A percentile compares a stretch with the other conserved stretches of the same genome.
Evolutionary conservation across 1,139 yeast genomes (phyloP).

Genomic region (Yarrowia galli): DNA sequence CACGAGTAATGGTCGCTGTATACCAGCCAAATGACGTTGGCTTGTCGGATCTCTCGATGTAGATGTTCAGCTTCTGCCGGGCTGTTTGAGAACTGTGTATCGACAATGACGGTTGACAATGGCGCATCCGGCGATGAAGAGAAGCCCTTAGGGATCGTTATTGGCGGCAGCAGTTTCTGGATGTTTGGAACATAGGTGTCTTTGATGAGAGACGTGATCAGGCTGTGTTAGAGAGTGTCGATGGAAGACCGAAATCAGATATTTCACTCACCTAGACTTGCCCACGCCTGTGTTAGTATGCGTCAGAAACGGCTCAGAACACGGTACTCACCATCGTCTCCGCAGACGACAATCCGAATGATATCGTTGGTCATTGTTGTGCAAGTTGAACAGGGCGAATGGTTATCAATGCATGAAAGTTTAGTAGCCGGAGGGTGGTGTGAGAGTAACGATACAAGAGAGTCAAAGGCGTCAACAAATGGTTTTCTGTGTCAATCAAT

Average conservation of each 20-base stretch:
- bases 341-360: slow-evolving; percentile 84
- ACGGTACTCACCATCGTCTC: slow-evolving; percentile 71
- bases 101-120: slow-evolving; percentile 73
- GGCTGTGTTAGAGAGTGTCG: slow-evolving; percentile 54
- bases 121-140: slow-evolving; percentile 65
- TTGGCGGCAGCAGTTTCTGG: slow-evolving; percentile 80
- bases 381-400: not conserved
- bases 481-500: too few species aligned
- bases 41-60: slow-evolving; percentile 77
- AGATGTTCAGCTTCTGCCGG: slow-evolving; percentile 63
- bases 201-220: slow-evolving; percentile 80
- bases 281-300: slow-evolving; percentile 63
- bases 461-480: too few species aligned
- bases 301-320: not conserved
- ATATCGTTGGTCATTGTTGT: slow-evolving; percentile 48
- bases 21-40: slow-evolving; percentile 92
- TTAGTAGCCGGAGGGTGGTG: not conserved
- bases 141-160: slow-evolving; percentile 76
- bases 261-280: slow-evolving; percentile 57
- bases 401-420: slow-evolving; percentile 9
- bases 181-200: slow-evolving; percentile 78
- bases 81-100: slow-evolving; percentile 64
- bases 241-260: too few species aligned
- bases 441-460: too few species aligned
- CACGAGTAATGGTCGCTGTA: slow-evolving; percentile 94